These are phyloP conservation scores for Piper betle DNA, from an alignment of 164 flowering plant species.

Conservation along the genomic window DNA sequence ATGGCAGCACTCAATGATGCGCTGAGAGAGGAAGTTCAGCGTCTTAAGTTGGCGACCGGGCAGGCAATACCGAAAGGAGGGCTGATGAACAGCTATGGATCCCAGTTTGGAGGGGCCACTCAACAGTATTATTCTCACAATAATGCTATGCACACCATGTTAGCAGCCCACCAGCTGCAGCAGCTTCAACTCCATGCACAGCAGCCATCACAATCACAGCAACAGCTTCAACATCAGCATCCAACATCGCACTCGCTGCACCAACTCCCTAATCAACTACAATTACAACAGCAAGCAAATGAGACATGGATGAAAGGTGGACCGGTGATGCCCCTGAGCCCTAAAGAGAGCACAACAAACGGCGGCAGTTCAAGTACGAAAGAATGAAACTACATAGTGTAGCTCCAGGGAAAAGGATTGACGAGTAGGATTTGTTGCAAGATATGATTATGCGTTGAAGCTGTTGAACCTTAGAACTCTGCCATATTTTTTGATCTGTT, in stretches of 20 bases:
- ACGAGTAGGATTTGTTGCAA: background rate
- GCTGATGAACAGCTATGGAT: conserved; percentile 36
- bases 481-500: background rate
- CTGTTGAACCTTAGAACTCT: background rate
- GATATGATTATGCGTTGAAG: background rate
- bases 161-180: conserved; percentile 88
- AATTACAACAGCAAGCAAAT: conserved; percentile 17
- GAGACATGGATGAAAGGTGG: conserved; percentile 21
- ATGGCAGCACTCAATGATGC: conserved; percentile 75
- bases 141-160: conserved; percentile 23
- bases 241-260: conserved; percentile 13
- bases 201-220: conserved; percentile 50
- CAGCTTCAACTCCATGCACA: conserved; percentile 89
- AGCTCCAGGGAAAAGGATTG: background rate
- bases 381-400: conserved; percentile 9
- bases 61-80: conserved; percentile 66
- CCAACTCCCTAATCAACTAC: conserved; percentile 8
- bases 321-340: conserved; percentile 16
- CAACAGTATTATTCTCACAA: conserved; percentile 59
- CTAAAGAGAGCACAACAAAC: conserved; percentile 28
- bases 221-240: conserved; percentile 27
- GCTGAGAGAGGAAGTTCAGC: conserved; percentile 90
- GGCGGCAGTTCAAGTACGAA: conserved; percentile 8
- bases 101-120: conserved; percentile 25
- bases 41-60: conserved; percentile 76